Evolutionary conservation across 306 rosid genomes (phyloP), one percentile per base, ranked within the genome.

Genomic region (Cercis canadensis): DNA sequence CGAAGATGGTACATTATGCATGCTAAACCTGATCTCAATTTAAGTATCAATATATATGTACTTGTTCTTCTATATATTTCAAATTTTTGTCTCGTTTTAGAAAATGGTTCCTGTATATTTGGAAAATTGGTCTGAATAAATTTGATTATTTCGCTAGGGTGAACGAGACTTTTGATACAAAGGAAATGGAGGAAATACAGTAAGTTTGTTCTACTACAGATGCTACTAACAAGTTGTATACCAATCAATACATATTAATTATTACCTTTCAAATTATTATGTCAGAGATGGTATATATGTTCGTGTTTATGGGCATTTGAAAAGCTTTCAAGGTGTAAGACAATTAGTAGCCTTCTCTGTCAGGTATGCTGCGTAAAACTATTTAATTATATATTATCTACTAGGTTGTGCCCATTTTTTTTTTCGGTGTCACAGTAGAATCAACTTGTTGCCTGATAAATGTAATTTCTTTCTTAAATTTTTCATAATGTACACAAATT

Each of bases 121-220:
- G 2, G 6, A 41, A 61, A 62, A 13, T 11, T 40, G 55, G 58
- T 52, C 41, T 73, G 58, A 78, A 33, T 17, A 6, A 12, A 17
- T 53, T 18, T 67, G 19, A 45, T 74, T 64, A 29, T 75, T 71
- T 68, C 21, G 65, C 74, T 65, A 90, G 97, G 98, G 77, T 86
- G 62, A 94, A 94, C 6, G 98, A 94, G 46, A 15, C 52, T 60
- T 86, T 84, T 62, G 98, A 94, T 76, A 45, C 89, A 0, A 78
- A 31, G 70, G 97, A 94, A 86, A 86, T 90, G 98, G 88, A 87
- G 50, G 89, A 78, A 81, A 69, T 87, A 62, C 75, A 39, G 98
- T 94, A 78, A 81, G 90, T 85, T 58, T 61, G 29, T 67, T 49
- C 18, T 12, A 40, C 56, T 45, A 11, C 41, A 39, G 11, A 17